These are phyloP conservation scores for Pycnococcus provasolii DNA, from an alignment of 139 green algal genomes.

Conservation along the genomic window DNA sequence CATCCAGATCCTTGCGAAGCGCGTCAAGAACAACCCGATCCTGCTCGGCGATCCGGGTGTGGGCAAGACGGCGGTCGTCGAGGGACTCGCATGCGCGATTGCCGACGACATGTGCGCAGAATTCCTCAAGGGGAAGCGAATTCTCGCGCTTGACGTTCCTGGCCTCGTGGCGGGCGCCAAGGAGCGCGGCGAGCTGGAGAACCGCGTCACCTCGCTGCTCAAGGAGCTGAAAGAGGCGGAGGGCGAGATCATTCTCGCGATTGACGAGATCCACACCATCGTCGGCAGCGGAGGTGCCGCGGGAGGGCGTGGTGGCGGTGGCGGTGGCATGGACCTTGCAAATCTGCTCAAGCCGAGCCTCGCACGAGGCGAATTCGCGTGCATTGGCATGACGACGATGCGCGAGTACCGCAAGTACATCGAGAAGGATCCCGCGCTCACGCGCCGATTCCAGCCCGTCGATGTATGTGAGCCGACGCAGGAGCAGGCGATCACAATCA, in stretches of 20 bases:
- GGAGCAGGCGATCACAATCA: constrained; percentile 61
- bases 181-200: constrained; percentile 94
- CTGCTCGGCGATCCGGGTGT: constrained; percentile 88
- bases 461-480: constrained; percentile 61
- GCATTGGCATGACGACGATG: constrained; percentile 49
- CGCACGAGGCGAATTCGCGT: constrained; percentile 60
- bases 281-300: constrained; percentile 68
- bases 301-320: constrained; percentile 31
- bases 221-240: constrained; percentile 47
- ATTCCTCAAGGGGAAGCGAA: constrained; percentile 75
- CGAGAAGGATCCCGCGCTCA: constrained; percentile 85
- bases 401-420: constrained; percentile 83
- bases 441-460: constrained; percentile 90
- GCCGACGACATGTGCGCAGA: constrained; percentile 51
- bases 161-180: constrained; percentile 80
- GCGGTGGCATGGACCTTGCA: constrained; percentile 79
- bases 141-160: constrained; percentile 85
- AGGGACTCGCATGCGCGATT: constrained; percentile 81
- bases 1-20: constrained; percentile 80
- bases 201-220: constrained; percentile 77
- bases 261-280: constrained; percentile 87
- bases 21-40: constrained; percentile 97
- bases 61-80: constrained; percentile 53
- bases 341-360: constrained; percentile 89
- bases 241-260: constrained; percentile 86